Evolutionary conservation across 192 early-diverging fungal species (phyloP), one percentile per base, ranked within the genome.

Genomic region (Backusella macrospora): DNA sequence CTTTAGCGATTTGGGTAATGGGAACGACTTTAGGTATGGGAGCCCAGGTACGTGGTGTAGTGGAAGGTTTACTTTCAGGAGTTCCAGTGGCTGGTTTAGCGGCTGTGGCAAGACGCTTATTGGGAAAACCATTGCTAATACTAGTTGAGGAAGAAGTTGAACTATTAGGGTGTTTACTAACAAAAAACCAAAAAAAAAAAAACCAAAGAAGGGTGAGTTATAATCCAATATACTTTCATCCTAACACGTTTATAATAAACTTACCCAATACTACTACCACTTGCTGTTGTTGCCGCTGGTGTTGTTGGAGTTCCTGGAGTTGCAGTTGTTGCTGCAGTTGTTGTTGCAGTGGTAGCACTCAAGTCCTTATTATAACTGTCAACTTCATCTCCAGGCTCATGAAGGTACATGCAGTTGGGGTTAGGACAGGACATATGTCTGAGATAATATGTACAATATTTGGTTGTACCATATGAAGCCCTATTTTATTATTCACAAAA

Each of bases 381-480:
- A 2, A 94, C 95, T 76, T 97, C 96, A 70, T 96, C 92, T 7
- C 95, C 94, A 29, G 90, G 89, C 78, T 96, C 95, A 82, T 99
- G 98, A 68, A 99, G 78, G 80, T 95, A 98, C 89, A 96, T 96
- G 79, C 98, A 99, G 15, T 87, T 90, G 2, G 93, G 91, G 79
- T 97, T 98, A 76, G 94, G 95, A 81, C 98, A 99, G 5, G 87
- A 78, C 73, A 96, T 92, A 76, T 90, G 92, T 39, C 96, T 92
- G 69, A 99, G 81, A 78, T 95, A 99, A 79, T 94, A 96, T 5
- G 96, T 92, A 76, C 98, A 99, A 83, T 99, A 99, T 78, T 98
- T 98, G 44, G 98, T 99, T 8, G 97, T 96, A 21, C 98, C 98
- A 84, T 93, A 96, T 0, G 96, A 96, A 12, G 96, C 98, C 52